Percentiles rank a stretch among this genome's conserved stretches.
These are phyloP conservation scores for Solanum raphanifolium DNA, from an alignment of 257 asterid genomes.

Conservation along the genomic window DNA sequence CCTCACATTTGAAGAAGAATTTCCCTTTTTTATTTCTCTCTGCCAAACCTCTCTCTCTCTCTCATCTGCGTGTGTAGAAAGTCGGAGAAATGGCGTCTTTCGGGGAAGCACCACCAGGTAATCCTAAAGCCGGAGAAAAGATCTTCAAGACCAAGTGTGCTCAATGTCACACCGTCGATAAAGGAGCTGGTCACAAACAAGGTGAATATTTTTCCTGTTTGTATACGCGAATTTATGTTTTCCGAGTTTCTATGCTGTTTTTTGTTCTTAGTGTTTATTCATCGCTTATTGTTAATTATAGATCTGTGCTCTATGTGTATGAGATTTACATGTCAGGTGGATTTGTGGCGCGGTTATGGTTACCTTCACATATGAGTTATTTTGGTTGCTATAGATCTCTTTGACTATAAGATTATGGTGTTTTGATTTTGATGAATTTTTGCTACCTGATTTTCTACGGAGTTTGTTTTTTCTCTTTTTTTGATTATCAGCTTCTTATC, in stretches of 20 bases:
- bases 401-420: background rate
- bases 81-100: constrained; percentile 51
- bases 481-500: background rate
- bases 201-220: constrained; percentile 18
- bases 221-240: background rate
- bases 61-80: background rate
- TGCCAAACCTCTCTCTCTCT: background rate
- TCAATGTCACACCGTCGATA: constrained; percentile 85
- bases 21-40: background rate
- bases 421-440: background rate
- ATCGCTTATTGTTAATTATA: background rate
- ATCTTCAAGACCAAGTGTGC: constrained; percentile 83
- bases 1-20: background rate
- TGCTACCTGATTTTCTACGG: background rate
- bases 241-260: background rate
- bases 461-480: no score
- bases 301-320: background rate
- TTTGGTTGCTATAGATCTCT: background rate
- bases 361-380: background rate
- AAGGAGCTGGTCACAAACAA: constrained; percentile 96
- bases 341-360: background rate
- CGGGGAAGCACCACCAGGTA: constrained; percentile 66
- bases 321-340: background rate
- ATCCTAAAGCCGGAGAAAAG: constrained; percentile 56
- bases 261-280: background rate